Conservation (phyloP, 2,329 filamentous ascomycete genomes). For the Ascochyta koolunga region DNA sequence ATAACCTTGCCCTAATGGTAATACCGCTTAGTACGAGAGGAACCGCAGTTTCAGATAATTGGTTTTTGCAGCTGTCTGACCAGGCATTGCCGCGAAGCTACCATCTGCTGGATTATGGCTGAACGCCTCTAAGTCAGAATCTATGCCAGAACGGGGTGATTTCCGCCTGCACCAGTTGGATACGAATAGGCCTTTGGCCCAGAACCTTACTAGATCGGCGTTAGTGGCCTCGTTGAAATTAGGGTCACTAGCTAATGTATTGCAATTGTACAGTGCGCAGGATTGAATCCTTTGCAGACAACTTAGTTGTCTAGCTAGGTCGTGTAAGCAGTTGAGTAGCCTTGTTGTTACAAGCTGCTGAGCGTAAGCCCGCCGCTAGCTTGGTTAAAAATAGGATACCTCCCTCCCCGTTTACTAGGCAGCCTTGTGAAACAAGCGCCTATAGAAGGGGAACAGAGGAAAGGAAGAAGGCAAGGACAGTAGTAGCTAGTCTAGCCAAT, state of each 20-base stretch:
- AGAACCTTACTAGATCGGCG: conserved; percentile 28
- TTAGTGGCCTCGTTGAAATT: conserved; percentile 16
- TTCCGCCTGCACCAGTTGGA: conserved; percentile 46
- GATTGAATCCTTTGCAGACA: conserved; percentile 50
- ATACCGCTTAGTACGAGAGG: conserved; percentile 20
- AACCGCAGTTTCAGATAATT: conserved; percentile 24
- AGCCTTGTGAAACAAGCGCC: neutral
- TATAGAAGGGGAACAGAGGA: neutral
- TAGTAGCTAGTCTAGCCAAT: too few species aligned
- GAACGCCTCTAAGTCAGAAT: conserved; percentile 51
- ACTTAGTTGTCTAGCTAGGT: conserved; percentile 28
- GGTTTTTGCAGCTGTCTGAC: conserved; percentile 29
- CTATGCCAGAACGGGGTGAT: conserved; percentile 50
- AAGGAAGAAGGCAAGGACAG: too few species aligned
- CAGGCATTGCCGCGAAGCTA: conserved; percentile 33
- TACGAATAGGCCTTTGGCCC: conserved; percentile 50
- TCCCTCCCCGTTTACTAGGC: conserved; percentile 1
- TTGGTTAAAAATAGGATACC: conserved; percentile 16
- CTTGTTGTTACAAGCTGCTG: conserved; percentile 36
- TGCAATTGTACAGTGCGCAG: conserved; percentile 49
- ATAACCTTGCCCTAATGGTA: conserved; percentile 27
- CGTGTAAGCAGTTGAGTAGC: conserved; percentile 44
- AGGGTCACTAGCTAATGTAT: conserved; percentile 34
- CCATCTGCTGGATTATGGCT: neutral
- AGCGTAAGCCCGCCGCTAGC: conserved; percentile 29